phyloP scores from a whole-genome alignment of 495 filamentous ascomycete genomes.

The Annulohypoxylon bovei region DNA sequence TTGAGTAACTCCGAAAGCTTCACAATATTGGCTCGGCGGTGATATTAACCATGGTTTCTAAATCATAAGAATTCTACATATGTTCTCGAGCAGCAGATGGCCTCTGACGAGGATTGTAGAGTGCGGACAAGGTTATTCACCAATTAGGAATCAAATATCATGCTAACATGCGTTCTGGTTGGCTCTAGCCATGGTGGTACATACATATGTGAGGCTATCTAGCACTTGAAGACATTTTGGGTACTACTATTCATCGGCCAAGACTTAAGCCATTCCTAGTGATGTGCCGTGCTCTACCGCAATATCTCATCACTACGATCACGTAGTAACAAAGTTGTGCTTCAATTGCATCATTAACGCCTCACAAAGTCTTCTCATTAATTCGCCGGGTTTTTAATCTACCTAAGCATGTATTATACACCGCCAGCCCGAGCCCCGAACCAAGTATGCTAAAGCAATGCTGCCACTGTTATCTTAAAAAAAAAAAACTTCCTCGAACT shows the following conservation, averaged over 20 bases:
- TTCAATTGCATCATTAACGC: not conserved
- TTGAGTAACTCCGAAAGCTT: no score
- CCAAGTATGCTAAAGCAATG: not conserved
- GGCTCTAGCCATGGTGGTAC: not conserved
- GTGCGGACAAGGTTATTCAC: not conserved
- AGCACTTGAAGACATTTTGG: not conserved
- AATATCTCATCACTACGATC: not conserved
- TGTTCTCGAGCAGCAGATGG: not conserved
- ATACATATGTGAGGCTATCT: not conserved
- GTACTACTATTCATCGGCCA: not conserved
- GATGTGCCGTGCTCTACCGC: not conserved
- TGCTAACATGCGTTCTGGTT: not conserved
- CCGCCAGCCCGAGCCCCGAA: constrained; percentile 15
- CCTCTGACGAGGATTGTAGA: not conserved
- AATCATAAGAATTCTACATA: no score
- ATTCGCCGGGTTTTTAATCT: constrained; percentile 6
- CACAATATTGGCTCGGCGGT: no score
- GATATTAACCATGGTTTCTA: no score
- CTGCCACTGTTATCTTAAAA: not conserved
- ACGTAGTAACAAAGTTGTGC: not conserved
- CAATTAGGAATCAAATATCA: not conserved
- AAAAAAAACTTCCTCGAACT: constrained; percentile 34
- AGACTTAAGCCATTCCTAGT: not conserved
- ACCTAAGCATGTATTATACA: constrained; percentile 28
- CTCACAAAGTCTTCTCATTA: constrained; percentile 4